Base-by-base conservation (phyloP, 2,329 filamentous ascomycete species). In the Pseudocercospora crystallina region DNA sequence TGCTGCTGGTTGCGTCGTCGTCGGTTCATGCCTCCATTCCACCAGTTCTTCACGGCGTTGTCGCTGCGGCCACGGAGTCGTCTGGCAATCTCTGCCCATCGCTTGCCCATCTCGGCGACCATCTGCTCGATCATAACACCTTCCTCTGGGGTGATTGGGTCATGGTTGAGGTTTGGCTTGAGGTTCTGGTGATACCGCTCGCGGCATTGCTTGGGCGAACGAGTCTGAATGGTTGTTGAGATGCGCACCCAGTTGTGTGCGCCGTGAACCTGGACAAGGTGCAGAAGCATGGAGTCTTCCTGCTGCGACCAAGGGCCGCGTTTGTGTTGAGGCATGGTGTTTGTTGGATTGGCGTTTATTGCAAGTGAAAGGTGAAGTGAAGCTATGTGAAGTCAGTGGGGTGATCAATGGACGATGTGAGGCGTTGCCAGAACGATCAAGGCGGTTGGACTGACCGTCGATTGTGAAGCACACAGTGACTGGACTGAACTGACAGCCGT, bases 1-100 rank as follows among this genome's bases (percentile, higher is more conserved):
- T 65, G 63, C 55, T 67, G 69, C 65, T 57, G 68, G 60, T 48
- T 71, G 54, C 75, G 71, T 64, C 74, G 73, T 64, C 86, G 80
- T 64, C 90, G 83, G 74, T 96, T 96, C 80, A 91, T 87, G 68
- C 86, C 89, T 43, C 91, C 90, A 68, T 96, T 96, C 89, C 89
- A 96, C 90, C 90, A 96, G 71, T 96, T 96, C 81, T 96, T 96
- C 57, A 96, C 89, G 26, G 89, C 87, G 65, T 96, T 96, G 75
- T 96, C 91, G 70, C 90, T 95, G 65, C 91, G 86, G 58, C 90
- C 90, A 47, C 86, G 80, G 14, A 96, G 79, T 39, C 83, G 79
- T 59, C 91, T 81, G 38, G 91, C 89, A 65, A 96, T 96, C 67
- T 96, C 90, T 2, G 91, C 91, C 91, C 91, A 96, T 49, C 87